A percentile compares a stretch with the other conserved stretches of the same genome.
Evolutionary conservation across 768 basidiomycete species (phyloP).

Genomic region (Guyanaporus albipodus): DNA sequence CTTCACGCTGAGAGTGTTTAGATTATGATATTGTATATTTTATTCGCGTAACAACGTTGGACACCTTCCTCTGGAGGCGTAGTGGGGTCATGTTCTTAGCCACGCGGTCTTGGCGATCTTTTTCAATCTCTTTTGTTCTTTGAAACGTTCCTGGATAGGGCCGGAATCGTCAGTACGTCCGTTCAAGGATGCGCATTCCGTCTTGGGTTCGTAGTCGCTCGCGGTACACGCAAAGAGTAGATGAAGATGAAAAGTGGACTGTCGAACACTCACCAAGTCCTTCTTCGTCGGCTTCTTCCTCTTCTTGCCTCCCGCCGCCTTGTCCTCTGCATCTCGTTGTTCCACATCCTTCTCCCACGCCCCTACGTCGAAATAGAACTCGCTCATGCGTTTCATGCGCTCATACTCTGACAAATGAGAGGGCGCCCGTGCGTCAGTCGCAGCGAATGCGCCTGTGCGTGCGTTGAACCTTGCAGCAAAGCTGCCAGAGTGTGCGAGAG

Average conservation of each 20-base stretch:
- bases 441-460: slow-evolving; percentile 73
- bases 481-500: slow-evolving; percentile 36
- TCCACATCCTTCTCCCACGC: slow-evolving; percentile 74
- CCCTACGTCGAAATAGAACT: slow-evolving; percentile 83
- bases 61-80: not conserved
- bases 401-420: slow-evolving; percentile 77
- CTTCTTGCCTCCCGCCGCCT: slow-evolving; percentile 61
- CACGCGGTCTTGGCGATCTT: slow-evolving; percentile 88
- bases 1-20: too few species aligned
- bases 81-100: slow-evolving; percentile 53
- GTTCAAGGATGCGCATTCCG: slow-evolving; percentile 13
- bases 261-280: slow-evolving; percentile 59
- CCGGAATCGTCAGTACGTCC: slow-evolving; percentile 24
- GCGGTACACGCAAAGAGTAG: slow-evolving; percentile 18
- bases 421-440: slow-evolving; percentile 64
- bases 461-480: slow-evolving; percentile 76
- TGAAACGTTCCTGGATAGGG: slow-evolving; percentile 66
- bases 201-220: slow-evolving; percentile 22
- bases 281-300: slow-evolving; percentile 77
- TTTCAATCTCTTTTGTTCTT: slow-evolving; percentile 76
- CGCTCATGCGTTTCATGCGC: slow-evolving; percentile 75
- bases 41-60: not conserved
- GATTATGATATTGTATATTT: not conserved
- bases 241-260: slow-evolving; percentile 11
- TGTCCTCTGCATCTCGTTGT: slow-evolving; percentile 40